Evolutionary conservation across 495 filamentous ascomycete genomes (phyloP).

Genomic region (Aspergillus saccharolyticus): DNA sequence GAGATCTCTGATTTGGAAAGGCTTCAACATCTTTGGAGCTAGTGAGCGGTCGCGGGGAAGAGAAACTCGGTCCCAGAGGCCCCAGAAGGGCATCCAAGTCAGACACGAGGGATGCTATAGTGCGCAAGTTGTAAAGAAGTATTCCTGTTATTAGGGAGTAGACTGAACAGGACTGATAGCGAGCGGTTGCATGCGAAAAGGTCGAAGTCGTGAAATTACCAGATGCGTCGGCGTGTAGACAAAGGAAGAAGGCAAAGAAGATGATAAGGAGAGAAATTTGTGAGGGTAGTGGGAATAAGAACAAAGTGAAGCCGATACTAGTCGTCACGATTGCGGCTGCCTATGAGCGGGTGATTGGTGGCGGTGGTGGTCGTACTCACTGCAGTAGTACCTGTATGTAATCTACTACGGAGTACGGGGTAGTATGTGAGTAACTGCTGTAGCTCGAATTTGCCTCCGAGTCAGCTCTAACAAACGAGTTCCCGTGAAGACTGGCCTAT

Average conservation of each 20-base stretch:
- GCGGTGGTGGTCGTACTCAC: background rate
- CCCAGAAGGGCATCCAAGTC: slow-evolving; percentile 2
- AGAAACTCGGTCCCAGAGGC: background rate
- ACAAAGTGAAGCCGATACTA: background rate
- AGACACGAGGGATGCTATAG: slow-evolving; percentile 3
- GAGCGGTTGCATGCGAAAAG: background rate
- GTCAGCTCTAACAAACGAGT: slow-evolving; percentile 10
- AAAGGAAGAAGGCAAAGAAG: slow-evolving; percentile 2
- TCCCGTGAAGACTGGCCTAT: slow-evolving; percentile 3
- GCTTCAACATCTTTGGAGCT: slow-evolving; percentile 34
- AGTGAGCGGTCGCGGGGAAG: slow-evolving; percentile 7
- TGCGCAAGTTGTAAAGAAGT: background rate
- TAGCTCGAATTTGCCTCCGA: slow-evolving; percentile 3
- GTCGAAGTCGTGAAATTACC: background rate
- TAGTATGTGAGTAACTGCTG: too few relatives aligned
- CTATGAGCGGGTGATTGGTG: slow-evolving; percentile 13
- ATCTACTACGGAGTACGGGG: too few relatives aligned
- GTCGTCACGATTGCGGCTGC: slow-evolving; percentile 22
- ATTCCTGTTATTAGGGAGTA: background rate
- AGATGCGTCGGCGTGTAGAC: background rate
- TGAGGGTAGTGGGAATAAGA: slow-evolving; percentile 7
- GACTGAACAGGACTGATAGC: background rate
- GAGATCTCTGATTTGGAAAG: slow-evolving; percentile 41
- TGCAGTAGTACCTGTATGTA: background rate
- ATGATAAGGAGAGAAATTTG: slow-evolving; percentile 9